Base-by-base conservation (phyloP, 495 filamentous ascomycete genomes). In the Xylaria sp. region DNA sequence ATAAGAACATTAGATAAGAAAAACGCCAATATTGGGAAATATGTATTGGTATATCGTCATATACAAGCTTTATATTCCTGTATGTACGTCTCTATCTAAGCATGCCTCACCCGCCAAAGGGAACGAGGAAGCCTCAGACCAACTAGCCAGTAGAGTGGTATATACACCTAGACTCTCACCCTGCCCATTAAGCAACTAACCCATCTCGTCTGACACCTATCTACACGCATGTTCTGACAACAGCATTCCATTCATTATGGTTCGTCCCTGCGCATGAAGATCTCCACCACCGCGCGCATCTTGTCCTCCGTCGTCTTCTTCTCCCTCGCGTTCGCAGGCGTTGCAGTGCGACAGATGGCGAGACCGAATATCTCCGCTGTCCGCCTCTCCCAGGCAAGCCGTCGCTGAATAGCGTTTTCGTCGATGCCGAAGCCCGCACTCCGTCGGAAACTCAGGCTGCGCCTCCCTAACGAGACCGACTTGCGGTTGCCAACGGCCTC, bases 301-400 rank as follows among this genome's bases (percentile, higher is more conserved):
- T 76, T 79, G 26, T 87, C 87, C 69, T 88, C 80, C 44, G 83
- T 78, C 15, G 76, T 76, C 75, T 77, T 85, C 69, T 71, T 82
- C 75, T 82, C 84, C 78, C 80, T 88, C n/a, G 82, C 80, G 62
- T 80, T 85, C 29, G 80, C 77, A 61, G 81, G 76, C 19, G 61
- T 63, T 4, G 80, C 71, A 3, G 76, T 76, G 29, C 84, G 78
- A 61, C 86, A 86, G 4, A 90, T 79, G 14, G 83, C 79, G 5
- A 71, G 69, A 33, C 81, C 79, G 65, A 90, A 86, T 0, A 88
- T 71, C 63, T 87, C 87, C 0, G 85, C 81, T 44, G 80, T 80
- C 44, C 73, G 73, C 67, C 78, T 80, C 76, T 89, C 82, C 75
- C 83, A 79, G 2, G 75, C 80, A 68, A 81, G 71, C 53, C 88